Evolutionary conservation across 495 filamentous ascomycete genomes (phyloP).

Genomic region (Talaromyces ruber): DNA sequence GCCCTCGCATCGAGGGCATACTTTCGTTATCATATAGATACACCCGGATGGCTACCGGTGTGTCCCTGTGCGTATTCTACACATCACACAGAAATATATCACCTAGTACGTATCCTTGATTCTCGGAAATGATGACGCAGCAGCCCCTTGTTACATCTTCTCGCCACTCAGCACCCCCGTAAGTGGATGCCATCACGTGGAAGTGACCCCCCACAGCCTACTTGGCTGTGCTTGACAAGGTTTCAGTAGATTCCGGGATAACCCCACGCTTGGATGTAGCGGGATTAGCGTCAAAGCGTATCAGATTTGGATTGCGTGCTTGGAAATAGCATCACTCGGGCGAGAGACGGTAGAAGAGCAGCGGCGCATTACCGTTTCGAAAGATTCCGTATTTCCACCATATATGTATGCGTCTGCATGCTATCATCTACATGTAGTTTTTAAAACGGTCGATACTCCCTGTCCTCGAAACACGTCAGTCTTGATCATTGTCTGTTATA

Average conservation of each 20-base stretch:
- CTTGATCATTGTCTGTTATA: no score
- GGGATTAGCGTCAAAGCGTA: neutral
- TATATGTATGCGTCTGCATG: neutral
- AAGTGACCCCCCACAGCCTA: neutral
- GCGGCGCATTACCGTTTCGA: neutral
- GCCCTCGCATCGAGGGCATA: neutral
- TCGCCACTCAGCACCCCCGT: neutral
- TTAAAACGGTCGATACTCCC: neutral
- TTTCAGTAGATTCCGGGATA: neutral
- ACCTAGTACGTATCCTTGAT: neutral
- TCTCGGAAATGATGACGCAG: neutral
- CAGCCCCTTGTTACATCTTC: neutral
- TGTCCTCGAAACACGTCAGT: no score
- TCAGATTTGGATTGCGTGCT: neutral
- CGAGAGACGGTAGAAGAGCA: neutral
- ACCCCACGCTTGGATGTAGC: neutral
- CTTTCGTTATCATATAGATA: neutral
- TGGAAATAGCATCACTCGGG: neutral
- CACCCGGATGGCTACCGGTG: neutral
- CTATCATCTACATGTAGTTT: neutral
- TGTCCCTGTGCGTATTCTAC: neutral
- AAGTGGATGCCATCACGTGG: neutral
- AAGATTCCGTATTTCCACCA: neutral
- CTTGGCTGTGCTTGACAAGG: neutral
- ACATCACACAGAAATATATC: neutral